Percentiles rank a stretch among this genome's conserved stretches.
These are phyloP conservation scores for Diutina ranongensis DNA, from an alignment of 1,139 yeast species.

Conservation along the genomic window DNA sequence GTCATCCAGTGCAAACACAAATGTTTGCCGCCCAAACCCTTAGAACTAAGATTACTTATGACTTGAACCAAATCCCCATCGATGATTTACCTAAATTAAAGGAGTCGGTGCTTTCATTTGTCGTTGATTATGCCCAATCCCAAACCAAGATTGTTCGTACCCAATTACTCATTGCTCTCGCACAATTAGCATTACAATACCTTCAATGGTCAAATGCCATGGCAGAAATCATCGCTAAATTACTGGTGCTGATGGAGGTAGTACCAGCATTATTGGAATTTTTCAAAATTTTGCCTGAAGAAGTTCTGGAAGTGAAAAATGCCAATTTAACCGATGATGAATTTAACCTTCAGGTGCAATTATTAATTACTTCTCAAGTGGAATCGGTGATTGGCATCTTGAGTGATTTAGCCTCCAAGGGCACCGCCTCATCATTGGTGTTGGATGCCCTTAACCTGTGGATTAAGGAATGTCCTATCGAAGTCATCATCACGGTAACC, in stretches of 20 bases:
- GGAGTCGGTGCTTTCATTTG: slow-evolving; percentile 45
- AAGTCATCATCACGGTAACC: slow-evolving; percentile 48
- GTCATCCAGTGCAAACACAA: slow-evolving; percentile 18
- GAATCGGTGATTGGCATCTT: slow-evolving; percentile 55
- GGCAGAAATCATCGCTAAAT: slow-evolving; percentile 43
- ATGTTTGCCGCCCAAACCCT: slow-evolving; percentile 88
- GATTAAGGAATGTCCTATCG: slow-evolving; percentile 77
- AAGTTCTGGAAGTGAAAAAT: slow-evolving; percentile 64
- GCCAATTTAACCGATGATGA: slow-evolving; percentile 78
- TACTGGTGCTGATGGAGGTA: slow-evolving; percentile 28
- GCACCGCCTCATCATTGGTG: slow-evolving; percentile 21
- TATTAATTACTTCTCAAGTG: slow-evolving; percentile 56
- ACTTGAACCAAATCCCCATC: slow-evolving; percentile 62
- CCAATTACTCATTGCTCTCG: slow-evolving; percentile 70
- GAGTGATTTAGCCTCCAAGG: slow-evolving; percentile 31
- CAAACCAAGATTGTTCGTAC: slow-evolving; percentile 53
- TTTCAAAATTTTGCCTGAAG: slow-evolving; percentile 83
- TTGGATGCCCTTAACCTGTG: slow-evolving; percentile 78
- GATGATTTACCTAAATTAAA: slow-evolving; percentile 40
- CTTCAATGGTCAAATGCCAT: slow-evolving; percentile 64
- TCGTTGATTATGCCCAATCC: slow-evolving; percentile 30
- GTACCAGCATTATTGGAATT: slow-evolving; percentile 53
- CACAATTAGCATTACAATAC: slow-evolving; percentile 73
- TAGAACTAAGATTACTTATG: slow-evolving; percentile 75
- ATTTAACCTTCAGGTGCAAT: slow-evolving; percentile 49